phyloP scores from a whole-genome alignment of 202 grass and related monocot species.

The Eragrostis tef region DNA sequence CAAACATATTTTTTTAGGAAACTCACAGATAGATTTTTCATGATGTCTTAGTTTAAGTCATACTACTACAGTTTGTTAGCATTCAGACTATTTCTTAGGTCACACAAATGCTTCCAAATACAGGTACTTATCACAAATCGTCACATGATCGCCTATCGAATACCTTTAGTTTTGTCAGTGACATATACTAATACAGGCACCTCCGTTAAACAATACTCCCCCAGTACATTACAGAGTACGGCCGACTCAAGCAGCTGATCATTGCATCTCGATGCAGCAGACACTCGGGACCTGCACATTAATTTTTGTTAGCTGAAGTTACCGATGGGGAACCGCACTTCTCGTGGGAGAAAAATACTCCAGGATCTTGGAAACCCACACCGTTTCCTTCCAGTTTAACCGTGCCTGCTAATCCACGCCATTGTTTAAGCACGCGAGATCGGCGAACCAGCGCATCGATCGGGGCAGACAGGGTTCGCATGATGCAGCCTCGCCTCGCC shows the following conservation, averaged over 20 bases:
- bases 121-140: background rate
- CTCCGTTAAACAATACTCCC: background rate
- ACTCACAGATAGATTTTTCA: background rate
- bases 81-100: background rate
- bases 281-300: conserved; percentile 14
- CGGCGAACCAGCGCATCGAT: conserved; percentile 40
- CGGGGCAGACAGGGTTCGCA: conserved; percentile 38
- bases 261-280: conserved; percentile 43
- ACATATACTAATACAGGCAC: no score
- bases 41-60: background rate
- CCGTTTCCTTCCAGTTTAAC: background rate
- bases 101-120: background rate
- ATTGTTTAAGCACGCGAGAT: conserved; percentile 35
- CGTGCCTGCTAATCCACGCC: background rate
- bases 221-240: conserved; percentile 6
- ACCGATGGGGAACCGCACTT: conserved; percentile 12
- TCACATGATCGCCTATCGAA: background rate
- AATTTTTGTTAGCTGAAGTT: conserved; percentile 1
- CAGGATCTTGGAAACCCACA: conserved; percentile 15
- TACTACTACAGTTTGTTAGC: background rate
- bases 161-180: background rate
- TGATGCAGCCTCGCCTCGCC: background rate
- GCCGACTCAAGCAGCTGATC: conserved; percentile 16
- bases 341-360: conserved; percentile 42
- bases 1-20: background rate